Evolutionary conservation across 83 land plant species (phyloP), one percentile per base, ranked within the genome.

Genomic region (Isoetes engelmannii): DNA sequence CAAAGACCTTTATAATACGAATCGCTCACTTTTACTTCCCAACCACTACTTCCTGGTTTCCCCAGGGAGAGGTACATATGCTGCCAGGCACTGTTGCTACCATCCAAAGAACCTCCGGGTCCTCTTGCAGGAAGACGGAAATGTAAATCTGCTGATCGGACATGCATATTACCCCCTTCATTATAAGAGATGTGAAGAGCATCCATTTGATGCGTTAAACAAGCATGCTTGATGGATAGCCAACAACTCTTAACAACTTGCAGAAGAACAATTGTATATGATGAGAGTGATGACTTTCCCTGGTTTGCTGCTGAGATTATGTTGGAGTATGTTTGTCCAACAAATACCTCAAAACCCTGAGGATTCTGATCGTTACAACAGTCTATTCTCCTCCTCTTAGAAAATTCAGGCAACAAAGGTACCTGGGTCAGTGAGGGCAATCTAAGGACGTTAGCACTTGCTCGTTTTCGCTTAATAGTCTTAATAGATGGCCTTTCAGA

Each of bases 231-330:
- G 45, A 95, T 95, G 71, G 87, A 83, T 4, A 91, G 80, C 60
- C 95, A 91, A 67, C 94, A 95, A 54, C 88, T 86, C 65, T 87
- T 82, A 44, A 86, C 81, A 6, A 92, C 97, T 77, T 89, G 93
- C 60, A 91, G 85, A 56, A 95, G 86, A 61, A 79, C 81, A 15
- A 87, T 75, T 46, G 83, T 70, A 63, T 91, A 87, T 15, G 84
- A 61, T 65, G 79, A 86, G 50, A 84, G 61, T 45, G 97, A 79
- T 78, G 88, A 88, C 70, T 84, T 74, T 43, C 99, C 99, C 71
- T 85, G 84, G 69, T 89, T 93, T 58, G 87, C 88, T 75, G 87
- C 89, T 70, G 81, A 74, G 54, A 93, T 74, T 65, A 90, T 70
- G 51, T 57, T 70, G 15, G 81, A 84, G 73, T 87, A 89, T 6